These are phyloP conservation scores for Papiliotrema nemorosa DNA, from an alignment of 1,284 basidiomycete genomes.

Conservation along the genomic window DNA sequence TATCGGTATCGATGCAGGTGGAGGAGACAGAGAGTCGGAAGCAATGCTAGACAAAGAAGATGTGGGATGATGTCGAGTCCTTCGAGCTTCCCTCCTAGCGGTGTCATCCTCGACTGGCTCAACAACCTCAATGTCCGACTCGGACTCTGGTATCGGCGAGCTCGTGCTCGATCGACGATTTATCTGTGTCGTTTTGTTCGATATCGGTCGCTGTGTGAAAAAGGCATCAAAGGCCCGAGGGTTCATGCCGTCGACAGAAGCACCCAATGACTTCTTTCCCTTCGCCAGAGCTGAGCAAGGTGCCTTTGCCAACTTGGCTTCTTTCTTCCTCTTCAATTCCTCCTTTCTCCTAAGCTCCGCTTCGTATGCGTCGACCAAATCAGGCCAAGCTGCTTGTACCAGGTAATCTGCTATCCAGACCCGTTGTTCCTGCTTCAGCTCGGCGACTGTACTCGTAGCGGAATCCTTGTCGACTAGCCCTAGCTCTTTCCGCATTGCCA, in stretches of 20 bases:
- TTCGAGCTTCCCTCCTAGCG: background rate
- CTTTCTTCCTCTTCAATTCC: background rate
- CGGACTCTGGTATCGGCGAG: background rate
- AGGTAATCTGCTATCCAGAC: slow-evolving; percentile 22
- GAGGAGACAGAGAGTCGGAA: background rate
- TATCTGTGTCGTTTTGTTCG: too few species aligned
- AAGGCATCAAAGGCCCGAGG: background rate
- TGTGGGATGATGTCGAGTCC: background rate
- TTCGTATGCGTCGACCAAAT: slow-evolving; percentile 10
- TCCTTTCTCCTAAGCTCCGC: slow-evolving; percentile 6
- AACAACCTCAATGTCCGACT: slow-evolving; percentile 1
- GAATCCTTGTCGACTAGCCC: slow-evolving; percentile 26
- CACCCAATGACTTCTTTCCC: too few species aligned
- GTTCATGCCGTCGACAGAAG: background rate
- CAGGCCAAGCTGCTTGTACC: slow-evolving; percentile 11
- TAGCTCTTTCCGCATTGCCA: slow-evolving; percentile 11
- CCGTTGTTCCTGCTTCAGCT: slow-evolving; percentile 5
- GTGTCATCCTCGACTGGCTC: background rate
- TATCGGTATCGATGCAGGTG: background rate
- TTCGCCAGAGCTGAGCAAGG: too few species aligned
- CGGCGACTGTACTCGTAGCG: background rate
- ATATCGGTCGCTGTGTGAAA: background rate
- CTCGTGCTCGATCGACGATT: background rate
- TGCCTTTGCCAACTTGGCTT: background rate
- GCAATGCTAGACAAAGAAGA: slow-evolving; percentile 1